phyloP scores from a whole-genome alignment of 2,329 filamentous ascomycete species.

The Mycosphaerelloides madeirae region DNA sequence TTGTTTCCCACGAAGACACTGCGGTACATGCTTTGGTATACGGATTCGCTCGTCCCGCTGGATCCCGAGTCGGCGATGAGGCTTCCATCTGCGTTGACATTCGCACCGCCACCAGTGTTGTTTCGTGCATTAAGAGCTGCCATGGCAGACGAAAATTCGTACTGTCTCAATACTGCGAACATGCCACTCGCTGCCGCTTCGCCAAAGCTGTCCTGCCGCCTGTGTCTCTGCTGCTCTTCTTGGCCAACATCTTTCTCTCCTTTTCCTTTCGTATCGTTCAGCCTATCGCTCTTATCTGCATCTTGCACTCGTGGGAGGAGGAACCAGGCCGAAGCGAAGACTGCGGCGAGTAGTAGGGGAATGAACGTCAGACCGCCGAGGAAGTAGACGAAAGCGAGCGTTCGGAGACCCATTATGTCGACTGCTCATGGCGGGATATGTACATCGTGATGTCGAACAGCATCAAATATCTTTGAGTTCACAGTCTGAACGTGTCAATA shows the following conservation, averaged over 20 bases:
- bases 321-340: constrained; percentile 64
- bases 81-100: too few relatives aligned
- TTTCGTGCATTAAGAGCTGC: constrained; percentile 24
- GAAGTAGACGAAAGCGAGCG: constrained; percentile 71
- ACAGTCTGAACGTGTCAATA: too few relatives aligned
- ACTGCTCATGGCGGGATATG: constrained; percentile 1
- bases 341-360: constrained; percentile 60
- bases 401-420: constrained; percentile 36
- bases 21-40: constrained; percentile 97
- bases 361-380: constrained; percentile 85
- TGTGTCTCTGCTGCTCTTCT: constrained; percentile 6
- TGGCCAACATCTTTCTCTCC: not conserved
- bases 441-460: not conserved
- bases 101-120: constrained; percentile 4
- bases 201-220: constrained; percentile 6
- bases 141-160: constrained; percentile 29
- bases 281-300: not conserved
- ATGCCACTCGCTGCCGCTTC: constrained; percentile 28
- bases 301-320: constrained; percentile 43
- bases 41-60: constrained; percentile 69
- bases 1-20: constrained; percentile 84
- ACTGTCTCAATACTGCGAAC: constrained; percentile 30
- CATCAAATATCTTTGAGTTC: not conserved
- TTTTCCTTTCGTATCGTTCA: not conserved
- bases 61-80: not conserved